Evolutionary conservation across 805 yeast species (phyloP), one percentile per base, ranked within the genome.

Genomic region (Tetrapisispora fleetii): DNA sequence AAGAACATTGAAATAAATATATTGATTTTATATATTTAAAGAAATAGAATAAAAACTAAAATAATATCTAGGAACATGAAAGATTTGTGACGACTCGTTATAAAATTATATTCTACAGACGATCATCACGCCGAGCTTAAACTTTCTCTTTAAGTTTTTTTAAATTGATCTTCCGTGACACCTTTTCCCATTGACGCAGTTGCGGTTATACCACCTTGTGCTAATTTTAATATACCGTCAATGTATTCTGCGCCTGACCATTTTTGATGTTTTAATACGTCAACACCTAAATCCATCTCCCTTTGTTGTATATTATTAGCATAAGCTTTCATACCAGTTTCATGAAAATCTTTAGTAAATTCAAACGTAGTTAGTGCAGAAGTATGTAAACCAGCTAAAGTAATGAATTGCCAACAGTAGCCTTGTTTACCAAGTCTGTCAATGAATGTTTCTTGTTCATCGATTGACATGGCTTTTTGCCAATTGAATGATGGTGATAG

Each of bases 121-220:
- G 8, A 11, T 13, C n/a, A 11, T 11, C 35, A 32, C n/a, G 10
- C 14, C 4, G 14, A 32, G 13, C 10, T n/a, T n/a, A n/a, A n/a
- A 32, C n/a, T 13, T 6, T 13, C 10, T 32, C 10, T 17, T 28
- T 9, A 40, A 3, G 35, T 3, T 43, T 41, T 50, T 55, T 84
- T 85, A 74, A 91, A 91, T 72, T 91, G 98, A 58, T 85, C 95
- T 73, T 91, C 98, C 48, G 98, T 91, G 57, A 91, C 97, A 74
- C 98, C 98, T 53, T 83, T 83, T 64, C 97, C 97, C 97, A 91
- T 91, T 44, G 98, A 97, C 56, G 97, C 95, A 44, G 98, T 91
- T 18, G 95, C 83, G 46, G 90, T 77, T 50, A 90, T 85, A 72
- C 98, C 98, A 60, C 97, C 97, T 49, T 93, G 83, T 24, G 89